Conservation (phyloP, 805 yeast genomes). For the Cyberlindnera euphorbiae region DNA sequence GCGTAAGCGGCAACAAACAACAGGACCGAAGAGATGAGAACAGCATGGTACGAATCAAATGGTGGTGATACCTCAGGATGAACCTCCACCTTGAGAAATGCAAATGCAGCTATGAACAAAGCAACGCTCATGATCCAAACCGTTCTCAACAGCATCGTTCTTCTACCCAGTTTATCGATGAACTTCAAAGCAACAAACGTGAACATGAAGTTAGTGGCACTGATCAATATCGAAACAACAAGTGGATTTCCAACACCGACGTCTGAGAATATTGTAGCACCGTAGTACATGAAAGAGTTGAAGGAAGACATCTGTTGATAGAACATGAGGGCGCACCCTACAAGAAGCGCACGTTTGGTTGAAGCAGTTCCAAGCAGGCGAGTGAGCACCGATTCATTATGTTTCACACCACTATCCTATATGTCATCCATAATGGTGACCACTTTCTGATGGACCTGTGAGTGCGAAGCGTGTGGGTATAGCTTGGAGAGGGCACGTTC, state of each 20-base stretch:
- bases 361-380: slow-evolving; percentile 17
- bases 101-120: slow-evolving; percentile 29
- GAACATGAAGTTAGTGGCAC: slow-evolving; percentile 49
- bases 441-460: slow-evolving; percentile 42
- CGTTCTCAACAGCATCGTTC: slow-evolving; percentile 38
- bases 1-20: slow-evolving; percentile 39
- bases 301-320: slow-evolving; percentile 60
- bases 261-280: slow-evolving; percentile 50
- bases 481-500: slow-evolving; percentile 40
- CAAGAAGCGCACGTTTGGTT: slow-evolving; percentile 37
- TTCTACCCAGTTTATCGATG: slow-evolving; percentile 48
- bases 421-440: slow-evolving; percentile 43
- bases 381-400: slow-evolving; percentile 2
- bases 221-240: slow-evolving; percentile 49
- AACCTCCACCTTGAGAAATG: slow-evolving; percentile 18
- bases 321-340: slow-evolving; percentile 48
- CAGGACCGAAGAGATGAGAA: slow-evolving; percentile 29
- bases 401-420: slow-evolving; percentile 6
- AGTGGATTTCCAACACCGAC: slow-evolving; percentile 51
- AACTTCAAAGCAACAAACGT: slow-evolving; percentile 47
- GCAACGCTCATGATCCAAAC: slow-evolving; percentile 37
- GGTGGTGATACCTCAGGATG: too few species aligned
- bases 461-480: slow-evolving; percentile 37
- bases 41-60: slow-evolving; percentile 7
- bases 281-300: slow-evolving; percentile 60